These are phyloP conservation scores for Auricularia sp. DNA, from an alignment of 768 basidiomycete genomes.

Conservation along the genomic window DNA sequence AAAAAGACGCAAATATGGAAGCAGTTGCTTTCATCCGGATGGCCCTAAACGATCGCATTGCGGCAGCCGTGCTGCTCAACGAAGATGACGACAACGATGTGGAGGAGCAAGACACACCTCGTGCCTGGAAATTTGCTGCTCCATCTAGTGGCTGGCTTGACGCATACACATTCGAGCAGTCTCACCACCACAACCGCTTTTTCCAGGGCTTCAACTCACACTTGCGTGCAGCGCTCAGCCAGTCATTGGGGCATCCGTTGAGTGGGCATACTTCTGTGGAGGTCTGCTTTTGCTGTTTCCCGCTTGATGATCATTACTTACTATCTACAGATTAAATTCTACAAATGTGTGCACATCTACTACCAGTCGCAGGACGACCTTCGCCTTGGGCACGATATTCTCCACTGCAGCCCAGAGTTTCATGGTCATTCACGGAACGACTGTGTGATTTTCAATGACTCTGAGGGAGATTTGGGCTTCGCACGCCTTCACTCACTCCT, in stretches of 20 bases:
- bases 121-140: too few species aligned
- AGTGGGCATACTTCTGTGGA: too few species aligned
- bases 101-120: background rate
- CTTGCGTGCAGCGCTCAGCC: constrained; percentile 11
- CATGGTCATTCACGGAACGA: constrained; percentile 15
- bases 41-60: constrained; percentile 16
- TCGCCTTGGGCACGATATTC: constrained; percentile 16
- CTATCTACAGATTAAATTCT: background rate
- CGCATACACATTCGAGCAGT: background rate
- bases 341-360: constrained; percentile 17
- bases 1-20: background rate
- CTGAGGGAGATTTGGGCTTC: background rate
- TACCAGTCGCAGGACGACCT: constrained; percentile 22
- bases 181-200: background rate
- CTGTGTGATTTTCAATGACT: constrained; percentile 14
- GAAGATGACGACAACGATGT: background rate
- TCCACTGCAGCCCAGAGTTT: constrained; percentile 20
- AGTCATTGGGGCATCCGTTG: too few species aligned
- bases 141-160: too few species aligned
- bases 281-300: too few species aligned
- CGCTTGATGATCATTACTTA: too few species aligned
- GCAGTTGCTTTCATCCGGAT: constrained; percentile 19
- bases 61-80: background rate
- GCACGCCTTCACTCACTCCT: too few species aligned
- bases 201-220: background rate